These are phyloP conservation scores for Russula emetica DNA, from an alignment of 768 basidiomycete genomes.

Conservation along the genomic window DNA sequence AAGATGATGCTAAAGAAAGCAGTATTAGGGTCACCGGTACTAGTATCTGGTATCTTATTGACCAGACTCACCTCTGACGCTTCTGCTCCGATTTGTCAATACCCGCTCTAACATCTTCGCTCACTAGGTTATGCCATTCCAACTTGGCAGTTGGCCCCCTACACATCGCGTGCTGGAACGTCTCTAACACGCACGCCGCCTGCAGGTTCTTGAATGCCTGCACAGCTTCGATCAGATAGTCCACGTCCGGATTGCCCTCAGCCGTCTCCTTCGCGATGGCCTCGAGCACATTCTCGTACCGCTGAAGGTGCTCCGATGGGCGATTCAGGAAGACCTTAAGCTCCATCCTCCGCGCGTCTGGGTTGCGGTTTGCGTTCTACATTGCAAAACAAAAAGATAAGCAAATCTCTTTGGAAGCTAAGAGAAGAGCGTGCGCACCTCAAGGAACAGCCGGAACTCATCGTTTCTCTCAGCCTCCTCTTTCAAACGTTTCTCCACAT, in stretches of 20 bases:
- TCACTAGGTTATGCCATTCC: slow-evolving; percentile 88
- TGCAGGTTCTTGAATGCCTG: slow-evolving; percentile 80
- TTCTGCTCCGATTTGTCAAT: slow-evolving; percentile 74
- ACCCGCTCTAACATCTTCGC: slow-evolving; percentile 54
- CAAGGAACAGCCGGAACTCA: slow-evolving; percentile 78
- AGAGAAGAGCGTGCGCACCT: slow-evolving; percentile 45
- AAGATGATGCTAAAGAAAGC: slow-evolving; percentile 67
- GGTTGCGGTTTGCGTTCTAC: slow-evolving; percentile 45
- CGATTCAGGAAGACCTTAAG: slow-evolving; percentile 76
- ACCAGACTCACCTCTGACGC: slow-evolving; percentile 68
- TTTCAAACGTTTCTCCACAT: slow-evolving; percentile 82
- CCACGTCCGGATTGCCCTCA: slow-evolving; percentile 73
- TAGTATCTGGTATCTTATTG: background rate
- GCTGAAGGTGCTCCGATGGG: slow-evolving; percentile 76
- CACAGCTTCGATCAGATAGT: slow-evolving; percentile 80
- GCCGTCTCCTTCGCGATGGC: slow-evolving; percentile 82
- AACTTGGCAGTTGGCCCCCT: slow-evolving; percentile 74
- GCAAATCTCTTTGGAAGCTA: background rate
- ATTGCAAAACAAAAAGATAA: background rate
- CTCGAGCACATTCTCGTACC: slow-evolving; percentile 80
- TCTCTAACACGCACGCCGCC: slow-evolving; percentile 72
- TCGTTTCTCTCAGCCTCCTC: slow-evolving; percentile 81
- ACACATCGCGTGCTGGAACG: slow-evolving; percentile 89
- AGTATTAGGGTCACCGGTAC: background rate
- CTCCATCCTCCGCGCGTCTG: slow-evolving; percentile 58